Evolutionary conservation across 2,329 filamentous ascomycete species (phyloP), one percentile per base, ranked within the genome.

Genomic region (Paracamarosporium sp.): DNA sequence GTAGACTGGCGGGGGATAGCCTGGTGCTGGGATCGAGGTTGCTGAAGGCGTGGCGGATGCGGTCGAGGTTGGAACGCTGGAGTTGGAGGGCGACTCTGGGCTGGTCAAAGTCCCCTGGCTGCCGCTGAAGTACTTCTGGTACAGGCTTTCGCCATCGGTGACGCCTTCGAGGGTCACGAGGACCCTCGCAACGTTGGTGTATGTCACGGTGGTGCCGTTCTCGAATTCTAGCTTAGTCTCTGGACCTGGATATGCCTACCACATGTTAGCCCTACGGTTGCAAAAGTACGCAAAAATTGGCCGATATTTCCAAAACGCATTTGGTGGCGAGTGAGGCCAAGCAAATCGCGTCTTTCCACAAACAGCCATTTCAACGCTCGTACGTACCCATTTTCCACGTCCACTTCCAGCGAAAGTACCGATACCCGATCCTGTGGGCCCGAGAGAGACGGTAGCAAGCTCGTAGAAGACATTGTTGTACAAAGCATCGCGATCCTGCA

Each of bases 401-500:
- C 80, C 80, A 56, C 76, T 75, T 2, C 80, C 80, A 6, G 75
- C 68, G 61, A 83, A 83, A 0, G 77, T 79, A 2, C 80, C 80
- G 28, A 76, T 76, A 17, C 76, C 78, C 7, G 75, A 68, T 7
- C 80, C 79, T 12, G 66, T 57, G 15, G 72, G 59, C 2, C 79
- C 80, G 0, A 81, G 67, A 28, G 77, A 76, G 1, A 82, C 75
- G n/a, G 76, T 74, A 0, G 78, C 76, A 15, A 82, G 70, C 28
- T 78, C 70, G 56, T 82, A 81, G 65, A 82, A 82, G 8, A 81
- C 65, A 53, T 79, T 79, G 69, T 82, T 82, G 73, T 82, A 88
- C 59, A 86, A 76, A 25, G 85, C 85, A 72, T 88, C 85, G 1
- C 78, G 78, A 61, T 88, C 85, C 60, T 88, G 85, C 28, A 82